Base-by-base conservation (phyloP, 306 rosid genomes). In the Sphenostylis stenocarpa region DNA sequence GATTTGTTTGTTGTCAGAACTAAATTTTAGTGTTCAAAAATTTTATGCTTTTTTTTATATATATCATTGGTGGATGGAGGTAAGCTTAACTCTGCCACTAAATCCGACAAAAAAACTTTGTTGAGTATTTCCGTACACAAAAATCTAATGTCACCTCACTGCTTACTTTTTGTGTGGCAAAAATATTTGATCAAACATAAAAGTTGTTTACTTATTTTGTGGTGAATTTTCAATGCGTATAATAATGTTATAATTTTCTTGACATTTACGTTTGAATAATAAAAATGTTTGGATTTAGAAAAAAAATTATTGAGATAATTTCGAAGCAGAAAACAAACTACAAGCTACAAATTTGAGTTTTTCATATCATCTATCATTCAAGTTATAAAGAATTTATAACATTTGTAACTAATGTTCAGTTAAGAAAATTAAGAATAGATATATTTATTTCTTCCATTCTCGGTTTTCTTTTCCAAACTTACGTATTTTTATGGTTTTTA, bases 131-230 rank as follows among this genome's bases (percentile, higher is more conserved):
- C 71, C 79, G 77, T 83, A 67, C 73, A 12, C 21, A 60, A 65
- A 73, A 31, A 79, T 75, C 67, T 58, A 48, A 41, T 38, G 72
- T 81, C 57, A 24, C 17, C 82, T 70, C 75, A 44, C 38, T 43
- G 57, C 73, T 52, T 28, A 67, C 57, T 17, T 55, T 21, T 78
- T 28, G 17, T 41, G 26, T 28, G 16, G 24, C 47, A 62, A 62
- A 62, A 31, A 16, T 61, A 57, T 57, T 57, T 57, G 20, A 1
- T 60, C 14, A 31, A 28, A 12, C 5, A 57, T 28, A 57, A 57
- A 23, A 57, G 0, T 58, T 57, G 63, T 56, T 56, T 24, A 5
- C 6, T 24, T 9, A 4, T 11, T 13, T 57, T 13, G 24, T 24
- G 4, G 24, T n/a, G n/a, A n/a, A n/a, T n/a, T n/a, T n/a, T n/a